A percentile compares a stretch with the other conserved stretches of the same genome.
Evolutionary conservation across 179 eudicot genomes (phyloP).

Genomic region (Amaranthus tricolor): DNA sequence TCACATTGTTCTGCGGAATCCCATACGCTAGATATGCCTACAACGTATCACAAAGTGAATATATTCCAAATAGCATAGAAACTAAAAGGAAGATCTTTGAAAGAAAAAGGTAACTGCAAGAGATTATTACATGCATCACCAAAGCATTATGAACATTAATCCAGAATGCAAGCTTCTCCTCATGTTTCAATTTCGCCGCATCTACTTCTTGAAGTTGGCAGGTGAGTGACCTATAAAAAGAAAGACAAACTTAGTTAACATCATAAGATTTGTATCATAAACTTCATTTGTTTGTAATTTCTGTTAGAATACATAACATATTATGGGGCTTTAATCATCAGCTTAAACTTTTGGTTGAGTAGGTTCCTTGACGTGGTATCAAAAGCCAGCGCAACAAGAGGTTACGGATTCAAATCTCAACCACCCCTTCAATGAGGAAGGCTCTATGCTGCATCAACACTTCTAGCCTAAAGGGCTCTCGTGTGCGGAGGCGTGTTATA

Average conservation of each 20-base stretch:
- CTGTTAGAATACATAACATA: too few species aligned
- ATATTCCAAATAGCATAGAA: neutral
- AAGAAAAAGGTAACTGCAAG: neutral
- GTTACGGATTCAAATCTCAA: too few species aligned
- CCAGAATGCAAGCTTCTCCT: slow-evolving; percentile 96
- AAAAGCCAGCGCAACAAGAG: too few species aligned
- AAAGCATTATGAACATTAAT: slow-evolving; percentile 88
- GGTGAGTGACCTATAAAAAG: slow-evolving; percentile 61
- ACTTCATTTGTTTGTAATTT: neutral
- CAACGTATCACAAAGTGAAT: slow-evolving; percentile 12
- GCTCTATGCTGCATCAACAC: too few species aligned
- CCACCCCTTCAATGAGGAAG: too few species aligned
- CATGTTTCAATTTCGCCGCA: slow-evolving; percentile 69
- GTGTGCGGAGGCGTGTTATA: too few species aligned
- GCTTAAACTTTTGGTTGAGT: too few species aligned
- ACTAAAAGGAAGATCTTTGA: neutral
- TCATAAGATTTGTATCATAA: neutral
- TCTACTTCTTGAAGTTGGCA: slow-evolving; percentile 72
- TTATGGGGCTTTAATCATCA: too few species aligned
- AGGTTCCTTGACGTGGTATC: too few species aligned
- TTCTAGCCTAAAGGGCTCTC: too few species aligned
- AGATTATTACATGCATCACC: slow-evolving; percentile 87
- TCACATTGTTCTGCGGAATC: slow-evolving; percentile 82
- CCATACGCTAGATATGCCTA: slow-evolving; percentile 95
- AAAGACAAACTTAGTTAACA: neutral